phyloP scores from a whole-genome alignment of 78 protist species.

The Paratrimastix pyriformis region DNA sequence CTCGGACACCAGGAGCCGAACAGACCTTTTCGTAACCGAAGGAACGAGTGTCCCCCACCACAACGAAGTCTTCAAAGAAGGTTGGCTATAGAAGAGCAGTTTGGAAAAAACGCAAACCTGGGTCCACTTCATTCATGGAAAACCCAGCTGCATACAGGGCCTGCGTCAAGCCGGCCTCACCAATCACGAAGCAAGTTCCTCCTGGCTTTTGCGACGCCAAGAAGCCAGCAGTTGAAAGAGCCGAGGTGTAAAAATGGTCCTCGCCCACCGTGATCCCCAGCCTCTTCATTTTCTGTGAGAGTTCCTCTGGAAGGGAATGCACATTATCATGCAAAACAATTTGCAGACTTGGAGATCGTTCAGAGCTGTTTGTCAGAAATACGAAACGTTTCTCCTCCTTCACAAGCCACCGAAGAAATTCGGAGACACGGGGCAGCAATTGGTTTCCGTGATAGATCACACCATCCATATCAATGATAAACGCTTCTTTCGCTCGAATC shows the following conservation, averaged over 20 bases:
- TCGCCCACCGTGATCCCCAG: neutral
- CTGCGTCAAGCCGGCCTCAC: neutral
- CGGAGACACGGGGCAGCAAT: neutral
- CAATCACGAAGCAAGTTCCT: neutral
- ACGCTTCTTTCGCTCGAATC: neutral
- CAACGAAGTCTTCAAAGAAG: neutral
- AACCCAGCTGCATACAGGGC: neutral
- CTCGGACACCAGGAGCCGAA: too few relatives aligned
- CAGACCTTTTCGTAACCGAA: neutral
- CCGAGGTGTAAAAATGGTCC: neutral
- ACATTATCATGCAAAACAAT: too few relatives aligned
- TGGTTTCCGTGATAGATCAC: neutral
- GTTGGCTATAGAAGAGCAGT: too few relatives aligned
- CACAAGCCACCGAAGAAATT: slow-evolving; percentile 8
- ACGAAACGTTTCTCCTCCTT: neutral
- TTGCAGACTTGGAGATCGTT: neutral
- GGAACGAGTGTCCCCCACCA: neutral
- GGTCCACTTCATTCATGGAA: slow-evolving; percentile 16
- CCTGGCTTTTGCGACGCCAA: neutral
- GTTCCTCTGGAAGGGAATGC: too few relatives aligned
- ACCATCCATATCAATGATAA: slow-evolving; percentile 11
- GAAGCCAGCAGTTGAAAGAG: neutral
- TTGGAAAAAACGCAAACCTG: too few relatives aligned
- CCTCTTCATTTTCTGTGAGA: neutral
- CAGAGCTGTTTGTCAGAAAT: neutral